These are phyloP conservation scores for Eucalyptus regnans DNA, from an alignment of 345 rosid species.

Conservation along the genomic window DNA sequence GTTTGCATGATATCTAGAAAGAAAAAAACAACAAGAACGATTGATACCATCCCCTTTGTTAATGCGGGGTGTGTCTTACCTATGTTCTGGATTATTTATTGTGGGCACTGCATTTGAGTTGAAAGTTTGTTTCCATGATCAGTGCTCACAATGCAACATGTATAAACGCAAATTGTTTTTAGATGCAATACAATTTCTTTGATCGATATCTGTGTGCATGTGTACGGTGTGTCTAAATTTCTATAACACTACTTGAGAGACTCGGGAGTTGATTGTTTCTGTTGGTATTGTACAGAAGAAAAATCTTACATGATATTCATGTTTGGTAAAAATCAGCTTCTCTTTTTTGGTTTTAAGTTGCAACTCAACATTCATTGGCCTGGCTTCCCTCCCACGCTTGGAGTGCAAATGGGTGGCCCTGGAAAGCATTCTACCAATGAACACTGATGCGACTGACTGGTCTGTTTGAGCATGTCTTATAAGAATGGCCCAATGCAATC, in stretches of 20 bases:
- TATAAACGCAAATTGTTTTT: not conserved
- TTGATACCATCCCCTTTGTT: not conserved
- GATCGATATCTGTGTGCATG: not conserved
- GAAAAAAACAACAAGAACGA: not conserved
- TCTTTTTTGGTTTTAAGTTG: not conserved
- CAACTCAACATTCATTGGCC: not conserved
- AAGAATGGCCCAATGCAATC: not conserved
- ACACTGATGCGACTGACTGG: not conserved
- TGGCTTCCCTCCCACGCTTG: not conserved
- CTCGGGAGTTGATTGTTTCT: not conserved
- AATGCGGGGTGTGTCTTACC: not conserved
- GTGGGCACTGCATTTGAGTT: not conserved
- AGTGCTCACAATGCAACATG: not conserved
- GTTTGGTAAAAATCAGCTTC: not conserved
- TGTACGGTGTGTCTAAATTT: not conserved
- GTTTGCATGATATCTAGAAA: not conserved
- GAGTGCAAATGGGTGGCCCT: not conserved
- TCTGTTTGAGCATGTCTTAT: not conserved
- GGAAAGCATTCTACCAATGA: not conserved
- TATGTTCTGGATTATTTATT: not conserved
- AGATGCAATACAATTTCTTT: not conserved
- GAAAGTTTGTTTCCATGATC: not conserved
- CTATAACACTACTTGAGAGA: not conserved
- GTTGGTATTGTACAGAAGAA: not conserved
- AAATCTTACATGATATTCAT: not conserved